phyloP scores from a whole-genome alignment of 1,139 yeast genomes.

The Hyphopichia fennica region DNA sequence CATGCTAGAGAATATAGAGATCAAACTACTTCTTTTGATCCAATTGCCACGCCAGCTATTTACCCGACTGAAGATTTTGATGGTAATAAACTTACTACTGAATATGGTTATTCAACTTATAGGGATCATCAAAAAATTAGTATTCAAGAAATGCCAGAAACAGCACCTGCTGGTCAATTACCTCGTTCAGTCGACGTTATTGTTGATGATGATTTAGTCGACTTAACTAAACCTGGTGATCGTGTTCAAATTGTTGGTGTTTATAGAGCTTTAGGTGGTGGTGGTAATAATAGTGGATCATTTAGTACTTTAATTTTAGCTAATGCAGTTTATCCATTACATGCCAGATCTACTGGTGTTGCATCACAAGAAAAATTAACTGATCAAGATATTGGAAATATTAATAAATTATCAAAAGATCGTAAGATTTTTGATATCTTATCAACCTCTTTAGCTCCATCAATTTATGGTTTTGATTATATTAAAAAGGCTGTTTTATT shows the following conservation, averaged over 20 bases:
- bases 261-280: slow-evolving; percentile 88
- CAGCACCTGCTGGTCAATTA: slow-evolving; percentile 97
- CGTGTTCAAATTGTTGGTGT: slow-evolving; percentile 94
- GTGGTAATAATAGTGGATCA: slow-evolving; percentile 60
- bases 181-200: slow-evolving; percentile 92
- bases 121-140: slow-evolving; percentile 93
- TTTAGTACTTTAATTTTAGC: slow-evolving; percentile 83
- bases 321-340: slow-evolving; percentile 84
- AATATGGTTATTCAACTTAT: slow-evolving; percentile 90
- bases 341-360: slow-evolving; percentile 85
- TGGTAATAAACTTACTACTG: slow-evolving; percentile 85
- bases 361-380: slow-evolving; percentile 74
- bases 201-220: slow-evolving; percentile 93
- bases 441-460: slow-evolving; percentile 89
- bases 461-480: slow-evolving; percentile 90
- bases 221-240: slow-evolving; percentile 92
- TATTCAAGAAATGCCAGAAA: slow-evolving; percentile 97
- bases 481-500: slow-evolving; percentile 89
- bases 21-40: slow-evolving; percentile 88
- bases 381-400: slow-evolving; percentile 82
- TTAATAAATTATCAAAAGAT: slow-evolving; percentile 70
- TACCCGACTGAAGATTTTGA: slow-evolving; percentile 94
- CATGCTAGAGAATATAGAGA: slow-evolving; percentile 92
- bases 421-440: slow-evolving; percentile 74
- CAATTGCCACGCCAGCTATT: slow-evolving; percentile 79